Evolutionary conservation across 495 filamentous ascomycete species (phyloP), one percentile per base, ranked within the genome.

Genomic region (Elasticomyces elasticus): DNA sequence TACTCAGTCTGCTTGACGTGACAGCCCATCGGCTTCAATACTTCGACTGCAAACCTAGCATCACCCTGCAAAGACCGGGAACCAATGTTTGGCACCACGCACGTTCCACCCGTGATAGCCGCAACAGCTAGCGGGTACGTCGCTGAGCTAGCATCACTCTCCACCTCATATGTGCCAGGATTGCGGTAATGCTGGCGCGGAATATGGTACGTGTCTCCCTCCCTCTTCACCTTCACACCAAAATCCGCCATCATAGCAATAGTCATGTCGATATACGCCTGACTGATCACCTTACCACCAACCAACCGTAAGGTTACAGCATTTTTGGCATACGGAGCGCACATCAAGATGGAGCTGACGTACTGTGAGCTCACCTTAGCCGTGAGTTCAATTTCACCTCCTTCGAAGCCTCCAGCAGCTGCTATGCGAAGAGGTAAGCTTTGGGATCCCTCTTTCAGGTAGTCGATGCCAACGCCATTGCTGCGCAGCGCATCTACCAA

Each of bases 191-290:
- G 72, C 20, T 83, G 87, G 60, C 87, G 79, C 1, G 92, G 92
- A 50, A 99, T 95, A 64, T 94, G 85, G 69, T 99, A 99, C 19
- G 89, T 95, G 69, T 96, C 81, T 47, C 85, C 79, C 58, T 94
- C 85, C 3, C 76, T 82, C 19, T 75, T 71, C 30, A 96, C 91
- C 30, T 83, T 67, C 48, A 97, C 81, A 35, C 92, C 92, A 64
- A 99, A 99, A 5, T 82, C 79, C 28, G 82, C 78, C 92, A 99
- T 99, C 90, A 99, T 97, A 19, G 88, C 79, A 13, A 87, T 90
- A 15, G 92, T 99, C 90, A 99, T 96, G 62, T 97, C 89, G 65
- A 97, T 97, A 64, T 99, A 99, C 15, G 84, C 84, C 67, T 96
- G 89, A 1, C 91, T 96, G 56, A 97, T 95, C 2, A 91, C 90